Base-by-base conservation (phyloP, 2,329 filamentous ascomycete species). In the Alternaria ventricosa region DNA sequence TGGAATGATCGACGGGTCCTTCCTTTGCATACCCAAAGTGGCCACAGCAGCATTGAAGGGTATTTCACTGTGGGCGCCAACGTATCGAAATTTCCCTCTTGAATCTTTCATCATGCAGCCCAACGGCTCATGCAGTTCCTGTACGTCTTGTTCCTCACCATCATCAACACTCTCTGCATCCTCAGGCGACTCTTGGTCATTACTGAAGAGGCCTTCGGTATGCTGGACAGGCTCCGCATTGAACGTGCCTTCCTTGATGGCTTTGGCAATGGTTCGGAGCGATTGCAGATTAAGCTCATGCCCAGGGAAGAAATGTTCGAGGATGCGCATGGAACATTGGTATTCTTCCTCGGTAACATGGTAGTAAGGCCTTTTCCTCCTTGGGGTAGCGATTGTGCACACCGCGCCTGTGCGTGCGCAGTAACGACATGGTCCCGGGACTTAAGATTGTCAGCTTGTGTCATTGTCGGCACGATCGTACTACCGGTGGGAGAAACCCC, bases 301-400 rank as follows among this genome's bases (percentile, higher is more conserved):
- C 12, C 77, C 77, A 12, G 76, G 78, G 47, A 79, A 79, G 64
- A 79, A 77, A 56, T 78, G 71, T 54, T 78, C 75, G 8, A 80
- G 67, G 50, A 80, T 80, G 27, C 75, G 73, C 72, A 79, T 76
- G 3, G 77, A 75, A 47, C 78, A 77, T 56, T 78, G 76, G 43
- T 80, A 80, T 60, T 80, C 78, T 54, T 80, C 78, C 59, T 80
- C 78, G 23, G 78, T 79, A 23, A 80, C 78, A 73, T 80, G 78
- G 61, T 80, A 80, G 63, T 78, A 80, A 7, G 78, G 78, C 10
- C 78, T 70, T 57, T 79, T 80, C 33, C 76, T 65, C 46, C 78
- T 71, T 47, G 77, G 77, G 23, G 76, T 78, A 47, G 75, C 77
- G 15, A 77, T 79, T 50, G 75, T 74, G 60, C 78, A 80, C 6